Conservation (phyloP, 1,139 yeast species). For the Chernovozyma sophiae-reginae region DNA sequence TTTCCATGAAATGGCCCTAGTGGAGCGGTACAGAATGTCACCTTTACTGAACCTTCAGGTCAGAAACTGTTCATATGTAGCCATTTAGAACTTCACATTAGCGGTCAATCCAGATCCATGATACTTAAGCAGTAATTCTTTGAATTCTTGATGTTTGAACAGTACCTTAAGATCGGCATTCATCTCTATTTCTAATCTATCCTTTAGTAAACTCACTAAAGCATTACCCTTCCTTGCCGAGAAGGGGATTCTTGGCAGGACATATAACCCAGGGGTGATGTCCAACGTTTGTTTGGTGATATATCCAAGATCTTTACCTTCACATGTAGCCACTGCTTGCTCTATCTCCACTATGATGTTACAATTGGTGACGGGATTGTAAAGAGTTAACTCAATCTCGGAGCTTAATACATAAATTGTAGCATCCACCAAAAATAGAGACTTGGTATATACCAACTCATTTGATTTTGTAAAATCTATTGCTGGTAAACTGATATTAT, state of each 20-base stretch:
- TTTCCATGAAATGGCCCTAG: too few species aligned
- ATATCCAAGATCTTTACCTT: conserved; percentile 44
- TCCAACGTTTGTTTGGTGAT: conserved; percentile 32
- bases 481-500: conserved; percentile 5
- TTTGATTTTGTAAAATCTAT: neutral
- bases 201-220: conserved; percentile 45
- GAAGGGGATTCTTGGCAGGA: conserved; percentile 47
- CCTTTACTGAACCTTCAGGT: too few species aligned
- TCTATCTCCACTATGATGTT: conserved; percentile 35
- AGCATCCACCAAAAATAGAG: conserved; percentile 32
- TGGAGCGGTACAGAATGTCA: too few species aligned
- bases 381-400: conserved; percentile 47
- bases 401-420: conserved; percentile 51
- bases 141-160: conserved; percentile 24
- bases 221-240: conserved; percentile 45
- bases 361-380: conserved; percentile 47
- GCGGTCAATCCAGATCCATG: conserved; percentile 40
- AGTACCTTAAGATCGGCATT: conserved; percentile 39
- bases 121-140: conserved; percentile 34
- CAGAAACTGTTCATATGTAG: too few species aligned
- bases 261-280: conserved; percentile 45
- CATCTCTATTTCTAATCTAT: conserved; percentile 45
- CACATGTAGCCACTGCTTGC: conserved; percentile 44
- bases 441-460: neutral
- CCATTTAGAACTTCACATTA: conserved; percentile 35